phyloP scores from a whole-genome alignment of 108 stramenopile species.

The Pseudonitzschia pungens region DNA sequence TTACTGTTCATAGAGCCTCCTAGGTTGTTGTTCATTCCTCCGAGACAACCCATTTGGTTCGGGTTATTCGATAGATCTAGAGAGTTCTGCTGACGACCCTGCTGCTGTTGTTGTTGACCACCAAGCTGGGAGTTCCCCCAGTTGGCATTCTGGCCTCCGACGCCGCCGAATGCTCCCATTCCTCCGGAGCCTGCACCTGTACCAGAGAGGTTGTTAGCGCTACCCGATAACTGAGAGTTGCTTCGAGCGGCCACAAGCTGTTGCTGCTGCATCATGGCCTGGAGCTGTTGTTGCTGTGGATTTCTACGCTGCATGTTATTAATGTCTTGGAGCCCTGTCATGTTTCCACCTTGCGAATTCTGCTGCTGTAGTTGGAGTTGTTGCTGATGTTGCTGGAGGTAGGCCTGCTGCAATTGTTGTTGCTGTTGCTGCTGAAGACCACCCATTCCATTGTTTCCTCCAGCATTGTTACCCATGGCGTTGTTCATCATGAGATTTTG shows the following conservation, averaged over 20 bases:
- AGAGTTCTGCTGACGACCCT: constrained; percentile 7
- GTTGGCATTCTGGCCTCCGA: constrained; percentile 6
- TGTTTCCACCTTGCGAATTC: constrained; percentile 7
- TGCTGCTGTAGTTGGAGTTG: constrained; percentile 26
- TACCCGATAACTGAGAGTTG: constrained; percentile 24
- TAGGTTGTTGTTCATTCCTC: not conserved
- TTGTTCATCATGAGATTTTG: constrained; percentile 10
- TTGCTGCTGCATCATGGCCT: constrained; percentile 45
- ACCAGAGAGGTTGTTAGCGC: not conserved
- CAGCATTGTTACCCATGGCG: constrained; percentile 28
- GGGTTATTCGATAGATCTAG: not conserved
- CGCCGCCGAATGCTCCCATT: not conserved
- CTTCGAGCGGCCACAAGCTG: constrained; percentile 20
- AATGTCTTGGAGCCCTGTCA: not conserved
- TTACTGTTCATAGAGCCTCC: not conserved
- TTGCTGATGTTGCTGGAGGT: constrained; percentile 26
- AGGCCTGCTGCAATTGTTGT: constrained; percentile 30
- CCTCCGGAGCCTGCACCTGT: not conserved
- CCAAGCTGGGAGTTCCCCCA: constrained; percentile 12
- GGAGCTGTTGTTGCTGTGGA: constrained; percentile 19
- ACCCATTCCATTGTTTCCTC: constrained; percentile 12
- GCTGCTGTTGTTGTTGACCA: constrained; percentile 1
- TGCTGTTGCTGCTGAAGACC: constrained; percentile 23
- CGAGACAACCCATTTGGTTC: constrained; percentile 4
- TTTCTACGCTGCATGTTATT: constrained; percentile 10